Percentiles rank a stretch among this genome's conserved stretches.
phyloP scores from a whole-genome alignment of 495 filamentous ascomycete species.

The Paragyromitra xinjiangensis region DNA sequence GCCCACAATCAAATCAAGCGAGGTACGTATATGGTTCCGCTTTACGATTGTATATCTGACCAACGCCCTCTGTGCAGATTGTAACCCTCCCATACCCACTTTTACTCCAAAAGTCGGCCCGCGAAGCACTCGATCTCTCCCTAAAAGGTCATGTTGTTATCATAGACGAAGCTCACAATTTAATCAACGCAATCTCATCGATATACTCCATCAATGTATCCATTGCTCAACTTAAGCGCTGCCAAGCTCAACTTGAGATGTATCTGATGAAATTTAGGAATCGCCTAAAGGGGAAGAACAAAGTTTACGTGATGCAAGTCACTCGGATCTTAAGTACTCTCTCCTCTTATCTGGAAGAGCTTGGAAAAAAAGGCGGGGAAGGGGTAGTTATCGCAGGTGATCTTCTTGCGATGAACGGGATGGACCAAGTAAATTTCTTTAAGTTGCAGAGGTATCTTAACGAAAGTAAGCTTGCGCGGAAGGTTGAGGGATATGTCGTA shows the following conservation, averaged over 20 bases:
- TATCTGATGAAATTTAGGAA: constrained; percentile 90
- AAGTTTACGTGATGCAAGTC: constrained; percentile 88
- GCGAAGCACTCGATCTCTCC: constrained; percentile 85
- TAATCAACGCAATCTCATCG: constrained; percentile 91
- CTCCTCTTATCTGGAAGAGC: constrained; percentile 69
- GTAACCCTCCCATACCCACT: constrained; percentile 93
- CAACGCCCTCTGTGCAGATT: constrained; percentile 66
- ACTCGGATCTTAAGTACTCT: constrained; percentile 82
- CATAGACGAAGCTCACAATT: constrained; percentile 96
- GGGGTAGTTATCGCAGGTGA: constrained; percentile 73
- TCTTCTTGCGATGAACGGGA: constrained; percentile 82
- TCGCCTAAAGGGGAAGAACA: constrained; percentile 88
- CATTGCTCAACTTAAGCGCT: constrained; percentile 73
- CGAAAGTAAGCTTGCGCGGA: constrained; percentile 91
- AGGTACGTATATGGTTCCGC: constrained; percentile 60
- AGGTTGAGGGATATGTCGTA: constrained; percentile 85
- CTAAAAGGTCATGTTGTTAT: constrained; percentile 88
- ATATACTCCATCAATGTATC: constrained; percentile 84
- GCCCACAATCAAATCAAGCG: constrained; percentile 79
- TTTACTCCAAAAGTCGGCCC: constrained; percentile 84
- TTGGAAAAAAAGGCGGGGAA: constrained; percentile 62
- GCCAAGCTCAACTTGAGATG: constrained; percentile 75
- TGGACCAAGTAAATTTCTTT: constrained; percentile 94
- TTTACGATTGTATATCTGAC: background rate
- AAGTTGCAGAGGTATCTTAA: constrained; percentile 86